Percentiles rank a stretch among this genome's conserved stretches.
phyloP scores from a whole-genome alignment of 345 rosid species.

The Dipteronia sinensis region DNA sequence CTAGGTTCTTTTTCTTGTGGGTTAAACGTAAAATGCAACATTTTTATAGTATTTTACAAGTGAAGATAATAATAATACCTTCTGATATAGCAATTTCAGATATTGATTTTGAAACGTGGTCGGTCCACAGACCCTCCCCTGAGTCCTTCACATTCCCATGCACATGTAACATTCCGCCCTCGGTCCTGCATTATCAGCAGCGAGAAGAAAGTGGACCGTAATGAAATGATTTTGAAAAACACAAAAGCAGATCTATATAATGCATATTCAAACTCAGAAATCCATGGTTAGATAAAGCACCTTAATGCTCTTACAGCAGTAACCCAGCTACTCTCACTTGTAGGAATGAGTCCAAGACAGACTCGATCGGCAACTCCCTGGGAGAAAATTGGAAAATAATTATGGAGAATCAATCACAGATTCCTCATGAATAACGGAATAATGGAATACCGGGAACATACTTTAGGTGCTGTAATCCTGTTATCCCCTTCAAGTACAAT shows the following conservation, averaged over 20 bases:
- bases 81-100: slow-evolving; percentile 62
- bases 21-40: neutral
- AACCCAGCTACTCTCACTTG: slow-evolving; percentile 87
- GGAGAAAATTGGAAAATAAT: slow-evolving; percentile 20
- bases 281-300: slow-evolving; percentile 33
- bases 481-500: slow-evolving; percentile 88
- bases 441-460: slow-evolving; percentile 25
- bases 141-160: slow-evolving; percentile 90
- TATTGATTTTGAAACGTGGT: slow-evolving; percentile 54
- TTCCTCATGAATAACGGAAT: neutral
- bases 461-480: slow-evolving; percentile 70
- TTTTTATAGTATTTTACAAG: neutral
- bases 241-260: slow-evolving; percentile 3
- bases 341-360: slow-evolving; percentile 88
- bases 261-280: neutral
- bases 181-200: slow-evolving; percentile 50
- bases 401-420: slow-evolving; percentile 10
- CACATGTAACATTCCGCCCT: slow-evolving; percentile 85
- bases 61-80: slow-evolving; percentile 45
- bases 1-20: neutral
- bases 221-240: neutral
- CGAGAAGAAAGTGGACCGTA: neutral
- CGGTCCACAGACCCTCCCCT: slow-evolving; percentile 59
- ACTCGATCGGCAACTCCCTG: slow-evolving; percentile 93
- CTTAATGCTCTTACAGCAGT: slow-evolving; percentile 87